Evolutionary conservation across 169 alveolate genomes (phyloP), one percentile per base, ranked within the genome.

Genomic region (Plasmodium vivax): DNA sequence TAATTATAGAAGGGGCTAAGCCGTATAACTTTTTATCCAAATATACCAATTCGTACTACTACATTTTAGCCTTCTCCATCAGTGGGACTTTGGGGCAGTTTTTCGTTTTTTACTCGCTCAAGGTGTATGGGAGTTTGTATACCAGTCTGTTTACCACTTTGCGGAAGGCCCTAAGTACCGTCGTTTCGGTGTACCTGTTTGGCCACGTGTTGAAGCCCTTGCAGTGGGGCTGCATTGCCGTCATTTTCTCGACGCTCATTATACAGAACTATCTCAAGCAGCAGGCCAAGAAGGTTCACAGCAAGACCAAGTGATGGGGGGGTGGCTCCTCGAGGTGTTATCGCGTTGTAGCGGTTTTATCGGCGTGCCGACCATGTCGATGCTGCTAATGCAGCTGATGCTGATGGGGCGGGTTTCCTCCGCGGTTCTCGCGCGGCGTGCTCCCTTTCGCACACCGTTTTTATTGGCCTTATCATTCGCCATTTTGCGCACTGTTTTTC

Each of bases 71-170:
- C 0, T 95, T 95, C 43, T 94, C 98, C 3, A 81, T 98, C 45
- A 93, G 98, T 56, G 98, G 98, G 32, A 96, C 98, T 2, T 84
- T 98, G 34, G 99, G 99, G 1, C 99, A 98, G 91, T 84, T 98
- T 47, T 98, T 98, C 93, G 97, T 98, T 51, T 98, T 97, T 41
- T 96, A 95, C 73, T 96, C 98, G 41, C 96, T 98, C 68, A 98
- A 93, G 84, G 90, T 94, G 74, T 98, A 97, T 82, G 99, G 99
- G 10, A 97, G 98, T 82, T 97, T 98, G 56, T 98, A 98, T 88
- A 96, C 98, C 79, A 96, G 98, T 43, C 80, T 98, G 82, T 97
- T 98, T 75, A 98, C 99, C 38, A 98, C 99, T 8, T 87, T 97
- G 23, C 88, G 99, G 84, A 98, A 98, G 87, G 97, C 97, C 23